phyloP scores from a whole-genome alignment of 768 basidiomycete species.

The Mycena rebaudengoi region DNA sequence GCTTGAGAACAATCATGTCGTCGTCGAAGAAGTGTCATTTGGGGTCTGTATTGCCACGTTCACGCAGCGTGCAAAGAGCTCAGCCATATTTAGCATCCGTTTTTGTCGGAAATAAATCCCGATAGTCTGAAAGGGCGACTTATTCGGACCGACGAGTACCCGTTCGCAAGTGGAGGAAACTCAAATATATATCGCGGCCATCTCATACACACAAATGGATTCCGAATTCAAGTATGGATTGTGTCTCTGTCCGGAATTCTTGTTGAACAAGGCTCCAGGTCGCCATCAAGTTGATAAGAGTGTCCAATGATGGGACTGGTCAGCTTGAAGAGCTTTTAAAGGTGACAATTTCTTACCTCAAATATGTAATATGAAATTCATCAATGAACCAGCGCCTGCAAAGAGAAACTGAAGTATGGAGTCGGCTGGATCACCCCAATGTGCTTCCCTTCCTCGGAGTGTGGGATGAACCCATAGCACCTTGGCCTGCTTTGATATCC shows the following conservation, averaged over 20 bases:
- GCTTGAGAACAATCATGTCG: too few species aligned
- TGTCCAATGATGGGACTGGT: slow-evolving; percentile 4
- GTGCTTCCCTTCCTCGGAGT: slow-evolving; percentile 24
- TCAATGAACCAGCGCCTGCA: slow-evolving; percentile 9
- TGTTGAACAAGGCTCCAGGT: not conserved
- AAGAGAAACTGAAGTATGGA: slow-evolving; percentile 20
- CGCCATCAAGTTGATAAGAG: slow-evolving; percentile 12
- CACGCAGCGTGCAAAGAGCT: too few species aligned
- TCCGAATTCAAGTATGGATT: not conserved
- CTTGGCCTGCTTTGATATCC: slow-evolving; percentile 10
- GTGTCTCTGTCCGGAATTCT: not conserved
- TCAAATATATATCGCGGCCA: slow-evolving; percentile 16
- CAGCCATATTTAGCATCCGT: too few species aligned
- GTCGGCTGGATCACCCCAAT: slow-evolving; percentile 15
- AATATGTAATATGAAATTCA: not conserved
- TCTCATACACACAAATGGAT: not conserved
- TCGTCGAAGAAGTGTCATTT: too few species aligned
- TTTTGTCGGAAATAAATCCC: too few species aligned
- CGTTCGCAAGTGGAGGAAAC: slow-evolving; percentile 10
- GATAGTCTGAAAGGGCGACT: slow-evolving; percentile 7
- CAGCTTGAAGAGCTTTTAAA: not conserved
- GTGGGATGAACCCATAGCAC: slow-evolving; percentile 6
- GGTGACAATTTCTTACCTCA: not conserved
- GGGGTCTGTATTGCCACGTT: too few species aligned
- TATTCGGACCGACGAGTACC: slow-evolving; percentile 3